Base-by-base conservation (phyloP, 805 yeast species). In the Lipomyces starkeyi region DNA sequence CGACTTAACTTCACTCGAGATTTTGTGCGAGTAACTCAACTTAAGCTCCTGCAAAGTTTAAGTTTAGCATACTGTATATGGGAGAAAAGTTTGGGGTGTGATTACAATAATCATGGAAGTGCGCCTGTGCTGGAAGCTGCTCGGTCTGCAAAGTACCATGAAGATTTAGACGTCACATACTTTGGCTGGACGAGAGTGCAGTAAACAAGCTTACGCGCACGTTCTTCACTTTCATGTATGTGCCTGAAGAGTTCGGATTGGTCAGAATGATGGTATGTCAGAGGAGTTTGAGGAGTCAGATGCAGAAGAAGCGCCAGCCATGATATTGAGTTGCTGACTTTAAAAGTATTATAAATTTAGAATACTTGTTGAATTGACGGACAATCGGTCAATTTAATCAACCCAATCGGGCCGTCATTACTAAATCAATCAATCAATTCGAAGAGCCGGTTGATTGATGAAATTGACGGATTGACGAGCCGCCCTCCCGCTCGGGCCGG, bases 221-320 rank as follows among this genome's bases (percentile, higher is more conserved):
- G 27, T 25, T 25, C 27, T 2, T 2, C 27, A 1, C 2, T 25
- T 25, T 3, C 32, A 13, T 53, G 56, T 17, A 53, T 20, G 56
- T 53, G 56, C 32, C 56, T 53, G 32, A 53, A 53, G 56, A 53
- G 56, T 53, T 53, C 20, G n/a, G 56, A 53, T 53, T 53, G 56
- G 56, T 53, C 56, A 53, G 9, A 53, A 53, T 53, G 56, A 13
- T 53, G 56, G 32, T 22, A 53, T 53, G 32, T 53, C 56, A 22
- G 56, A 53, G 32, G 56, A 53, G 56, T 32, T 53, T 25, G 56
- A 43, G 56, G 56, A 53, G 56, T 53, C 56, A 53, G 56, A 53
- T 53, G 32, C 56, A 53, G 56, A 53, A 53, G 56, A 53, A 53
- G 5, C 56, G 56, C 32, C 56, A 53, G 32, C 56, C 22, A 53